A percentile compares a stretch with the other conserved stretches of the same genome.
phyloP scores from a whole-genome alignment of 2,329 filamentous ascomycete species.

The Neofusicoccum sp. region DNA sequence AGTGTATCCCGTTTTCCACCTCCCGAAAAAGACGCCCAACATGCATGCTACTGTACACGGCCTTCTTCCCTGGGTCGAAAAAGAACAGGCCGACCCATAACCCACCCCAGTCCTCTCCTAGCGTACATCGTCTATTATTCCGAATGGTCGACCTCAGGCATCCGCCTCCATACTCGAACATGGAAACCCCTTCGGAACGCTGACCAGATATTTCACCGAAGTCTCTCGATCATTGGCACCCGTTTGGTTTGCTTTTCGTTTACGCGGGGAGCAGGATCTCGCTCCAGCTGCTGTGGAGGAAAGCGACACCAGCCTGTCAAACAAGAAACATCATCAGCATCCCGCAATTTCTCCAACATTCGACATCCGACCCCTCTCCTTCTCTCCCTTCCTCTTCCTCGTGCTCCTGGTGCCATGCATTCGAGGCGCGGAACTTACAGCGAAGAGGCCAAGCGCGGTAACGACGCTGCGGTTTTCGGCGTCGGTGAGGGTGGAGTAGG shows the following conservation, averaged over 20 bases:
- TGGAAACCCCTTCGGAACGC: too few relatives aligned
- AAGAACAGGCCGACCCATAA: neutral
- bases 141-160: too few relatives aligned
- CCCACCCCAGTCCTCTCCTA: neutral
- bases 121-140: neutral
- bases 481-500: slow-evolving; percentile 46
- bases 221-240: neutral
- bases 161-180: neutral
- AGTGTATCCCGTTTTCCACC: neutral
- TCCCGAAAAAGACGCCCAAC: slow-evolving; percentile 2
- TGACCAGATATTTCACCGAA: too few relatives aligned
- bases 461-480: slow-evolving; percentile 54
- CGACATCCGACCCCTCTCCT: neutral
- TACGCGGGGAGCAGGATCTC: slow-evolving; percentile 55
- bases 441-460: slow-evolving; percentile 52
- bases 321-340: neutral
- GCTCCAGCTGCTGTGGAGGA: slow-evolving; percentile 56
- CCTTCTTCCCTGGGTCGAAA: neutral
- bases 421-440: slow-evolving; percentile 43
- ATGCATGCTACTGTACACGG: slow-evolving; percentile 5
- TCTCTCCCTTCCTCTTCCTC: neutral
- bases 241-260: slow-evolving; percentile 24
- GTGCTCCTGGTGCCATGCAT: neutral
- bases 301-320: slow-evolving; percentile 52
- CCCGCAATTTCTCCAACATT: neutral